These are phyloP conservation scores for Mortierella sp. DNA, from an alignment of 371 early-diverging fungal species.

Conservation along the genomic window DNA sequence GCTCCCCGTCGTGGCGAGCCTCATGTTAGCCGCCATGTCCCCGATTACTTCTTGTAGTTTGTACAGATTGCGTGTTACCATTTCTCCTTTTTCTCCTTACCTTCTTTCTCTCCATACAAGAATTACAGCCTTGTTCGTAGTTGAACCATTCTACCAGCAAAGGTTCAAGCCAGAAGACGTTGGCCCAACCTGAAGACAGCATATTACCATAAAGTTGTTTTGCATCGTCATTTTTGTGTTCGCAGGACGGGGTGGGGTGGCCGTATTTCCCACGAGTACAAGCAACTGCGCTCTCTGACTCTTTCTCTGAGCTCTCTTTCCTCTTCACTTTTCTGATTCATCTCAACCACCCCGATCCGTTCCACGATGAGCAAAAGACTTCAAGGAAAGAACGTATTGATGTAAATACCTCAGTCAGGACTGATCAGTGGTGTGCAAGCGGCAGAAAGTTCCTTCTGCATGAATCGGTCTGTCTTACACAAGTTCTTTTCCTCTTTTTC, in stretches of 20 bases:
- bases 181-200: no score
- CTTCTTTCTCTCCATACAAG: background rate
- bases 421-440: no score
- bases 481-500: background rate
- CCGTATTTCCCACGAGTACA: conserved; percentile 6
- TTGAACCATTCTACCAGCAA: no score
- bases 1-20: conserved; percentile 98
- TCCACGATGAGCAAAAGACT: conserved; percentile 47
- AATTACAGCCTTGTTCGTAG: background rate
- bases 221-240: no score
- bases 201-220: no score
- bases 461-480: background rate
- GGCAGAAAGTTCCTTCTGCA: background rate
- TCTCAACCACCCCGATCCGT: background rate
- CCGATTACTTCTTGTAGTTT: conserved; percentile 96
- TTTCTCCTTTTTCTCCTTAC: background rate
- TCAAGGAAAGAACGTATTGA: conserved; percentile 59
- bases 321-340: conserved; percentile 9
- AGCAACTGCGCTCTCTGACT: background rate
- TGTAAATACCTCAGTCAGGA: conserved; percentile 35
- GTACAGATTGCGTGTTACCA: conserved; percentile 19
- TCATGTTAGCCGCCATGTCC: conserved; percentile 97
- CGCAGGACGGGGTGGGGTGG: no score
- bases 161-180: no score
- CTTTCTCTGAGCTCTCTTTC: background rate